phyloP scores from a whole-genome alignment of 1,284 basidiomycete genomes.

The Apiotrichum sp. region DNA sequence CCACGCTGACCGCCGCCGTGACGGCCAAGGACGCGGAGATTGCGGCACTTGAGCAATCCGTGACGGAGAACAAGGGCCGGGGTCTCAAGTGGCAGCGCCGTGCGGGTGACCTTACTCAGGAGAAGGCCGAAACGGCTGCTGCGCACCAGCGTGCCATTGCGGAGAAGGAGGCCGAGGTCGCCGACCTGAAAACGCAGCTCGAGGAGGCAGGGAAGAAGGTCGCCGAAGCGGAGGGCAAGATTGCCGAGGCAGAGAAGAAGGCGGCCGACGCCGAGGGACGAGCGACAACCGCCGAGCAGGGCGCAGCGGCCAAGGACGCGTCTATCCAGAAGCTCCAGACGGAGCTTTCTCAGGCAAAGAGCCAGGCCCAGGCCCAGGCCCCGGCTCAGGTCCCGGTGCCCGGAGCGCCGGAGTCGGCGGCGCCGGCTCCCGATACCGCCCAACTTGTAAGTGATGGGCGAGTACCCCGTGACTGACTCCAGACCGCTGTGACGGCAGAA shows the following conservation, averaged over 20 bases:
- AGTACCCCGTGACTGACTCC: conserved; percentile 8
- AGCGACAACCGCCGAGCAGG: conserved; percentile 21
- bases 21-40: conserved; percentile 18
- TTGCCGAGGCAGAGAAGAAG: conserved; percentile 19
- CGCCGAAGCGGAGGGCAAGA: conserved; percentile 29
- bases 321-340: conserved; percentile 30
- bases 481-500: conserved; percentile 22
- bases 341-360: conserved; percentile 26
- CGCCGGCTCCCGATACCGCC: conserved; percentile 1
- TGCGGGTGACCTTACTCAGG: conserved; percentile 16
- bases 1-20: conserved; percentile 7
- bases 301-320: conserved; percentile 23
- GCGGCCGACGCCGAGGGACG: conserved; percentile 28
- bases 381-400: not conserved
- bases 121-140: not conserved
- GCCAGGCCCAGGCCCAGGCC: not conserved
- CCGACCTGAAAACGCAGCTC: conserved; percentile 23
- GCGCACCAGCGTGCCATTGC: conserved; percentile 8
- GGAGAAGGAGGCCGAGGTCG: conserved; percentile 23
- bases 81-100: conserved; percentile 39
- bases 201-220: conserved; percentile 26
- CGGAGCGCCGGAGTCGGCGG: not conserved
- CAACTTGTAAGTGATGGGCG: not conserved
- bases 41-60: conserved; percentile 18
- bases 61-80: conserved; percentile 26